Base-by-base conservation (phyloP, 495 filamentous ascomycete species). In the Hypomontagnella monticulosa region DNA sequence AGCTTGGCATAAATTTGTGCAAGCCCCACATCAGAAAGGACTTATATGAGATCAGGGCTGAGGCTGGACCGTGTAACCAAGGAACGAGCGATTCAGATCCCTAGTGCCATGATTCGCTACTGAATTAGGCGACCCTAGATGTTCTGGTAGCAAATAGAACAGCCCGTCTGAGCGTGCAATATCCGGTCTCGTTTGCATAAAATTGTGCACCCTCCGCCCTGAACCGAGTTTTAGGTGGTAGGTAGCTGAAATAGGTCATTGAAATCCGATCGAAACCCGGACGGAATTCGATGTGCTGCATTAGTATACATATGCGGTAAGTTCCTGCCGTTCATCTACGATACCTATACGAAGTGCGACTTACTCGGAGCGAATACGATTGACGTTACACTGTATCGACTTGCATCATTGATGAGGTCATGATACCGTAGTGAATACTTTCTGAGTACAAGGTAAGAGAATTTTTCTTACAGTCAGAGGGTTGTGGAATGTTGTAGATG, bases 1-100 rank as follows among this genome's bases (percentile, higher is more conserved):
- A 41, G 18, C 1, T 32, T 40, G 12, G 43, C 54, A 59, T 63
- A 68, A 63, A 30, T 36, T 54, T 58, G 37, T 61, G 52, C 52
- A 58, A 30, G 23, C 30, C 15, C 56, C 56, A 54, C 47, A 49
- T 55, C 14, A 18, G 6, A 32, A 8, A 32, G 16, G 34, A 14
- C 10, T 14, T 8, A 23, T 54, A 37, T 19, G 53, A 32, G 20
- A 3, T 36, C 8, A 12, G 20, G n/a, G 23, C 32, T 18, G 18
- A 42, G 11, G 18, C 47, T 49, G 34, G 12, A 23, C 36, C 33
- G 16, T 48, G 8, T 15, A 34, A 19, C 18, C 15, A 43, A 14
- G 37, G 4, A 23, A 20, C n/a, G 18, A 38, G 41, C 12, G 42
- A 55, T 52, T 43, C 8, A 61, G 57, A 7, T 23, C 30, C 16